Percentiles rank a stretch among this genome's conserved stretches.
phyloP scores from a whole-genome alignment of 306 rosid species.

The Sicyos baderoa region DNA sequence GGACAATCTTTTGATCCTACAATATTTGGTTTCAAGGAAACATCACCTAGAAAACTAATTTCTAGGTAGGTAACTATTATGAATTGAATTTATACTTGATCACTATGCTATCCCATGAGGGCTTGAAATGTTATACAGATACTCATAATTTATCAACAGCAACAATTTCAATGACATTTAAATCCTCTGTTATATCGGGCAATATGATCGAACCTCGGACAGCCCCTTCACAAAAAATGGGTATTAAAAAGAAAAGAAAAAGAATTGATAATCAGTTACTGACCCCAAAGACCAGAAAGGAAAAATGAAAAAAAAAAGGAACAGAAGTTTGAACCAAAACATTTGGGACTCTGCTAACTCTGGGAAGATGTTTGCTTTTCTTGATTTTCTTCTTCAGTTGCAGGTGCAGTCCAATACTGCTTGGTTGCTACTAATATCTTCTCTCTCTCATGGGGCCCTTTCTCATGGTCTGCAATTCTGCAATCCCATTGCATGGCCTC shows the following conservation, averaged over 20 bases:
- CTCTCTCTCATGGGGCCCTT: conserved; percentile 52
- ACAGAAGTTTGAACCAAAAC: not conserved
- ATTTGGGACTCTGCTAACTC: conserved; percentile 15
- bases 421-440: conserved; percentile 63
- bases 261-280: not conserved
- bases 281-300: not conserved
- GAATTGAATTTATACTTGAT: no score
- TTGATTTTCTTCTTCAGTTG: conserved; percentile 20
- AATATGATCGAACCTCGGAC: not conserved
- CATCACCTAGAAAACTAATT: no score
- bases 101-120: no score
- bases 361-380: conserved; percentile 19
- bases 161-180: not conserved
- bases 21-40: no score
- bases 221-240: not conserved
- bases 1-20: no score
- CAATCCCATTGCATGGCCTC: conserved; percentile 65
- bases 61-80: no score
- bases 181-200: not conserved
- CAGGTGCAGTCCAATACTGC: conserved; percentile 67
- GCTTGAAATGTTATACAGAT: not conserved
- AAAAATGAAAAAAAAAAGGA: not conserved
- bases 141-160: not conserved
- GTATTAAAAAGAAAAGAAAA: not conserved
- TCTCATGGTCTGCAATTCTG: conserved; percentile 63